phyloP scores from a whole-genome alignment of 2,329 filamentous ascomycete species.

The Graphiopsis chlorocephala region DNA sequence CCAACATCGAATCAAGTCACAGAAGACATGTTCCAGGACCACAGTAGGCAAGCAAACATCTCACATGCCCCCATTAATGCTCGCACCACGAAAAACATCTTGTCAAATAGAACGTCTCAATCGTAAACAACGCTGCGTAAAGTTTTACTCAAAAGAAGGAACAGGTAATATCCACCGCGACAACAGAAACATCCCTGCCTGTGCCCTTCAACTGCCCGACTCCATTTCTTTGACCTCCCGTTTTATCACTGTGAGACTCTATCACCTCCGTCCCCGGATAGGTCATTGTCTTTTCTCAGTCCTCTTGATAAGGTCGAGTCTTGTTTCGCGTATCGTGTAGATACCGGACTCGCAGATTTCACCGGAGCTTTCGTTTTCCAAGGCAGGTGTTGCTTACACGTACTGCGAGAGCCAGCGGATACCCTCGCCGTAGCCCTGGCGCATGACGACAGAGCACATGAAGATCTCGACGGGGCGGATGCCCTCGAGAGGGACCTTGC shows the following conservation, averaged over 20 bases:
- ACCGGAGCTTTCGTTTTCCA: background rate
- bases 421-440: constrained; percentile 86
- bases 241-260: background rate
- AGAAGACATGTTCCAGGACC: background rate
- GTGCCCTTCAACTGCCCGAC: background rate
- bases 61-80: background rate
- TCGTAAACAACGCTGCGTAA: constrained; percentile 16
- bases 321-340: background rate
- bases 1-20: no score
- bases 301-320: background rate
- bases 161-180: background rate
- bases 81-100: background rate
- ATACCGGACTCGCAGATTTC: background rate
- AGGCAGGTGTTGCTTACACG: constrained; percentile 56
- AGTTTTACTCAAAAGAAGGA: constrained; percentile 9
- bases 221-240: background rate
- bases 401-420: constrained; percentile 91
- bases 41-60: background rate
- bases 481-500: constrained; percentile 86
- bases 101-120: background rate
- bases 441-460: constrained; percentile 99
- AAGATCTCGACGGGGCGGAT: constrained; percentile 96
- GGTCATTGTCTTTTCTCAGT: background rate
- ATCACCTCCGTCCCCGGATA: background rate
- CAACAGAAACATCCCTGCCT: background rate